Percentiles rank a stretch among this genome's conserved stretches.
phyloP scores from a whole-genome alignment of 345 rosid genomes.

The Eutrema japonicum region DNA sequence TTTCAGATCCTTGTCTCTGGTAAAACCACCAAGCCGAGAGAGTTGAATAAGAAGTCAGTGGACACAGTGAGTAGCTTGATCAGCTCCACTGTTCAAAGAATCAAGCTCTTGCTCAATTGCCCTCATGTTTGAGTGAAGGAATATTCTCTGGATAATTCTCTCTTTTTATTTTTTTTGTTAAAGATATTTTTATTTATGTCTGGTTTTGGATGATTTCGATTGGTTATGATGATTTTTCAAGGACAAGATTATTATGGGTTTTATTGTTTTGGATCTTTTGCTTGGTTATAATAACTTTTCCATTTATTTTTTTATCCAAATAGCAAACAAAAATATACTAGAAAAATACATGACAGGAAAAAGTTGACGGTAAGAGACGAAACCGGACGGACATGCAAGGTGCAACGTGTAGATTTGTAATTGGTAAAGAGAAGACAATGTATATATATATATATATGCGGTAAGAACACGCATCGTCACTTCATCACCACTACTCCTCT shows the following conservation, averaged over 20 bases:
- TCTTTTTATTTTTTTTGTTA: neutral
- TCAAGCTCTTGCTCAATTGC: conserved; percentile 54
- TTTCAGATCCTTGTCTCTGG: conserved; percentile 60
- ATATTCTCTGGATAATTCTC: conserved; percentile 39
- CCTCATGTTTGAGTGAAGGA: conserved; percentile 38
- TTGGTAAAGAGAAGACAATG: conserved; percentile 17
- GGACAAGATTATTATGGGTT: neutral
- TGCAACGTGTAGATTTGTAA: neutral
- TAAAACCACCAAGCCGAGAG: conserved; percentile 4
- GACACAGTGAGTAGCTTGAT: conserved; percentile 58
- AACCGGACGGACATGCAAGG: conserved; percentile 29
- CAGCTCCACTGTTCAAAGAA: conserved; percentile 56
- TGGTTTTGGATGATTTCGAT: neutral
- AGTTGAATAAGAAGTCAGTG: conserved; percentile 49
- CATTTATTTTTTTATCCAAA: neutral
- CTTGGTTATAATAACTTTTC: conserved; percentile 7
- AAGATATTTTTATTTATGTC: conserved; percentile 19
- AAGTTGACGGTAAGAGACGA: conserved; percentile 22
- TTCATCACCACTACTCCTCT: conserved; percentile 41
- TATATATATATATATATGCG: conserved; percentile 8
- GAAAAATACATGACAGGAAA: neutral
- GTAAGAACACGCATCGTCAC: conserved; percentile 35
- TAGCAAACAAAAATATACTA: neutral
- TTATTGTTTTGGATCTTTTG: neutral
- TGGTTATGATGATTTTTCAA: conserved; percentile 3